Base-by-base conservation (phyloP, 805 yeast species). In the Yarrowia sp. region DNA sequence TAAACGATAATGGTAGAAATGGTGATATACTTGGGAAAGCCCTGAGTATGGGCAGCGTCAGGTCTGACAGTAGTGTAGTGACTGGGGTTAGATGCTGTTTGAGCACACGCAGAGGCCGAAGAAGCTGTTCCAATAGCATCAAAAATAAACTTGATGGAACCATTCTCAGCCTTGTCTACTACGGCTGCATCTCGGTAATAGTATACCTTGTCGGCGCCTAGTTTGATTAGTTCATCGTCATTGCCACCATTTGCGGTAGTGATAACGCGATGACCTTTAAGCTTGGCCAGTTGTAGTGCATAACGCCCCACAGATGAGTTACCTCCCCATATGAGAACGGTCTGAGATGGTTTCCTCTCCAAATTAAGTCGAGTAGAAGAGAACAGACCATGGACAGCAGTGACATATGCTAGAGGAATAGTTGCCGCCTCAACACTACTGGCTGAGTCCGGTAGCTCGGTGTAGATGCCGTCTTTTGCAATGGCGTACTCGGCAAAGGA, bases 41-140 rank as follows among this genome's bases (percentile, higher is more conserved):
- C 33, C 33, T 54, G 21, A 3, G 62, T 54, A 8, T 54, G 62
- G 3, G 44, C 48, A 7, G 48, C 62, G 17, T 54, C 62, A 1
- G 62, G 62, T 54, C 62, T 21, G 14, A 54, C 62, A 4, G 62
- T 54, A 10, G 62, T 54, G 35, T 54, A 54, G n/a, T 38, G 33
- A 19, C 32, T 28, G 19, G 44, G 24, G 10, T 43, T 12, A 10
- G 48, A 33, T 12, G 48, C 46, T 2, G 28, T 12, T 17, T 54
- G 38, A 8, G 62, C 17, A 9, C 22, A 22, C 0, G 33, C 48
- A 5, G 44, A 17, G 3, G 62, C 62, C 10, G 62, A 38, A 19
- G 44, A n/a, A 14, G 44, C 33, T 9, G 24, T 54, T 38, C 62
- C 62, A 36, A 54, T 35, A 8, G 62, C 62, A 28, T 54, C 62